A percentile compares a stretch with the other conserved stretches of the same genome.
Evolutionary conservation across 2,329 filamentous ascomycete species (phyloP).

Genomic region (Niveomyces coronatus): DNA sequence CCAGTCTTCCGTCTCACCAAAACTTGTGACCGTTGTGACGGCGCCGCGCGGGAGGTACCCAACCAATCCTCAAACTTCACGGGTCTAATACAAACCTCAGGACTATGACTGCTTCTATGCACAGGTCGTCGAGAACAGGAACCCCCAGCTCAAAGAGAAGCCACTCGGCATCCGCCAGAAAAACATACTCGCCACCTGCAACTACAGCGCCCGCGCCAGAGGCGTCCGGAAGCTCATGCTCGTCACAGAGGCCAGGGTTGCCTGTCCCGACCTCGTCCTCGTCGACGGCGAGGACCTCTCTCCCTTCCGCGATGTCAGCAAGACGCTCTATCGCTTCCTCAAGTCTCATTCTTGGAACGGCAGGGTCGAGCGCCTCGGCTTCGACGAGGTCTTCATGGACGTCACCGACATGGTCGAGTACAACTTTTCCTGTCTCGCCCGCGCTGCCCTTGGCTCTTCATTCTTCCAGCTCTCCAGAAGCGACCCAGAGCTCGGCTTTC

Average conservation of each 20-base stretch:
- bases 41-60: too few species aligned
- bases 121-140: constrained; percentile 74
- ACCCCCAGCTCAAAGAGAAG: constrained; percentile 58
- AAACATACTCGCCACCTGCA: constrained; percentile 85
- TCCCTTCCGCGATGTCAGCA: constrained; percentile 77
- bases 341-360: constrained; percentile 65
- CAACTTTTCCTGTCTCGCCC: constrained; percentile 64
- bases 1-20: constrained; percentile 8
- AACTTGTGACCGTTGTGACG: constrained; percentile 6
- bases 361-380: constrained; percentile 71
- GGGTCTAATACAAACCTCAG: constrained; percentile 26
- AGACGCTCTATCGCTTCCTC: constrained; percentile 65
- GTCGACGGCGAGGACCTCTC: constrained; percentile 80
- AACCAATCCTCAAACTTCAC: too few species aligned
- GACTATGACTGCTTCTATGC: constrained; percentile 93
- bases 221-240: constrained; percentile 75
- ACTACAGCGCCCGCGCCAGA: constrained; percentile 75
- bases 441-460: constrained; percentile 49
- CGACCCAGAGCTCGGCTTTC: constrained; percentile 73
- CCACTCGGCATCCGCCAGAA: constrained; percentile 87
- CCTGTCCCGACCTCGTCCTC: constrained; percentile 77
- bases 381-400: constrained; percentile 76
- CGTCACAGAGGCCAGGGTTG: constrained; percentile 66
- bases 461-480: constrained; percentile 69
- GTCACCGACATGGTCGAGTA: constrained; percentile 80